These are phyloP conservation scores for Paramecium sexaurelia DNA, from an alignment of 73 alveolate genomes.

Conservation along the genomic window DNA sequence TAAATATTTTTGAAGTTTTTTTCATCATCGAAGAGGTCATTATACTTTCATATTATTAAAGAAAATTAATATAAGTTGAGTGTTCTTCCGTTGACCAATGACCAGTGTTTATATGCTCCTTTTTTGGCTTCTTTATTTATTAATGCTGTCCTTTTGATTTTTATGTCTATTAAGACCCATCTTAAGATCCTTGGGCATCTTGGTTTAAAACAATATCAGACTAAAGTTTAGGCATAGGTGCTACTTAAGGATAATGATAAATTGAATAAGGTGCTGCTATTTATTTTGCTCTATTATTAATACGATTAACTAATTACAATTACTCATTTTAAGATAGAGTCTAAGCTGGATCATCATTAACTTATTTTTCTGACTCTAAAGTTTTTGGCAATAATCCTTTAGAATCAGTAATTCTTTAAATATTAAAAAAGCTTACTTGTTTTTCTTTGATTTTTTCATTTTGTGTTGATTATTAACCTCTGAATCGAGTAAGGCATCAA, in stretches of 20 bases:
- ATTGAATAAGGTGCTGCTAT: background rate
- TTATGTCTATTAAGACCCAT: background rate
- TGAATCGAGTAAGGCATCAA: background rate
- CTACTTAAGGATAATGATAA: background rate
- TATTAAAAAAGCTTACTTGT: background rate
- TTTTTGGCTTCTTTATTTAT: slow-evolving; percentile 30
- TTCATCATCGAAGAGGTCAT: slow-evolving; percentile 49
- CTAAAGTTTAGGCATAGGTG: background rate
- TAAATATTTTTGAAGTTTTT: slow-evolving; percentile 39
- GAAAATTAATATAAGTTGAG: background rate
- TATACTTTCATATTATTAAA: background rate
- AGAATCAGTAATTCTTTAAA: background rate
- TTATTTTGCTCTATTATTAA: background rate
- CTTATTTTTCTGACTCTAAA: background rate
- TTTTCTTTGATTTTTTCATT: background rate
- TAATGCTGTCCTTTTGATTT: background rate
- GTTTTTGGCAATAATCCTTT: slow-evolving; percentile 8
- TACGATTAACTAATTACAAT: background rate
- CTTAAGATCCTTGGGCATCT: background rate
- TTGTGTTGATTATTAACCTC: background rate
- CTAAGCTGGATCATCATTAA: background rate
- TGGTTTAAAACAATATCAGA: slow-evolving; percentile 2
- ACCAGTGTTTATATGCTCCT: slow-evolving; percentile 45
- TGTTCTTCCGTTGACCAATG: slow-evolving; percentile 26
- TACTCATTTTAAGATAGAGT: background rate